Evolutionary conservation across 805 yeast genomes (phyloP).

Genomic region (Zygosaccharomyces gambellarensis): DNA sequence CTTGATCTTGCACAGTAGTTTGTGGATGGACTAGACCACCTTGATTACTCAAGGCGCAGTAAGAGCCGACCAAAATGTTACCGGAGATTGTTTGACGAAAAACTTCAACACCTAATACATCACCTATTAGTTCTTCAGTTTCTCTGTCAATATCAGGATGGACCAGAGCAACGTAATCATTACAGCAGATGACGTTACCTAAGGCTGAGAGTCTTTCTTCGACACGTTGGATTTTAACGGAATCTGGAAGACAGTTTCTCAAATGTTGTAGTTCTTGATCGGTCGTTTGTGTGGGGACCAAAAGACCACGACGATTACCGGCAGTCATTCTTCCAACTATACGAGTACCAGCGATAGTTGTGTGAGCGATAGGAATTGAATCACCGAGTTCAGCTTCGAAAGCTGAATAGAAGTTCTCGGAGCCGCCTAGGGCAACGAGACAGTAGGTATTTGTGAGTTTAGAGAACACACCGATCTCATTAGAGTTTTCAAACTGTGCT

Average conservation of each 20-base stretch:
- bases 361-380: constrained; percentile 91
- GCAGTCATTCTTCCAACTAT: constrained; percentile 98
- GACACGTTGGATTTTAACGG: constrained; percentile 93
- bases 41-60: constrained; percentile 90
- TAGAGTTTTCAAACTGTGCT: constrained; percentile 79
- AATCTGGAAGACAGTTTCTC: constrained; percentile 92
- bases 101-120: constrained; percentile 96
- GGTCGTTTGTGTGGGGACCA: constrained; percentile 96
- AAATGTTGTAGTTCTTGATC: constrained; percentile 98
- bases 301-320: constrained; percentile 94
- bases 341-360: constrained; percentile 97
- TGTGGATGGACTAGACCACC: constrained; percentile 99
- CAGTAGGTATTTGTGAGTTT: constrained; percentile 95
- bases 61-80: constrained; percentile 94
- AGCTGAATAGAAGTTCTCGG: constrained; percentile 82
- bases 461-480: constrained; percentile 91
- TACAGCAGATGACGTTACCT: constrained; percentile 97
- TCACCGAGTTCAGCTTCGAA: constrained; percentile 98
- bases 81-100: constrained; percentile 99
- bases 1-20: constrained; percentile 96
- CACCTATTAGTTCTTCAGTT: constrained; percentile 97
- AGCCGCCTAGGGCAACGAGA: constrained; percentile 94
- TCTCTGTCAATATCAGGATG: constrained; percentile 99
- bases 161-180: constrained; percentile 97
- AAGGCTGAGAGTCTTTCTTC: constrained; percentile 96